Conservation (phyloP, 768 basidiomycete genomes). For the Hemileccinum rubropunctum region DNA sequence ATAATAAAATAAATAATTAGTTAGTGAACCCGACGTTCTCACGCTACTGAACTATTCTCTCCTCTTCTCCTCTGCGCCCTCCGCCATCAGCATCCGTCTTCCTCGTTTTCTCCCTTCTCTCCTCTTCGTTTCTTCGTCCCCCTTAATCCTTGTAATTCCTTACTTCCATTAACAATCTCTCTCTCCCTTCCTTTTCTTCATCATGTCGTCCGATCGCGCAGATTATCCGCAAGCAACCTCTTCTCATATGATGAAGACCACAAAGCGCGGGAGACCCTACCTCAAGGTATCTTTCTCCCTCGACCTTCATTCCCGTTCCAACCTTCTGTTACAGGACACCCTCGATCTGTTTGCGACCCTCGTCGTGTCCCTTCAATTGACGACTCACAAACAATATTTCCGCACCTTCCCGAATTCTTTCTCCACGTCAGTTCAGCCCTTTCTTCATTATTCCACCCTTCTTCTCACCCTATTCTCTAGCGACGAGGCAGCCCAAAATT, state of each 20-base stretch:
- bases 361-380: slow-evolving; percentile 87
- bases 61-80: slow-evolving; percentile 5
- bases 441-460: neutral
- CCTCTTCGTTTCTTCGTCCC: slow-evolving; percentile 25
- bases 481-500: slow-evolving; percentile 91
- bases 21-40: slow-evolving; percentile 17
- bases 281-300: slow-evolving; percentile 61
- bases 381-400: slow-evolving; percentile 94
- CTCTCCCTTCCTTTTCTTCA: slow-evolving; percentile 21
- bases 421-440: slow-evolving; percentile 69
- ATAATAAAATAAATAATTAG: slow-evolving; percentile 25
- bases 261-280: slow-evolving; percentile 91
- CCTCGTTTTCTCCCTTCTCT: slow-evolving; percentile 33
- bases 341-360: slow-evolving; percentile 97
- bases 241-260: slow-evolving; percentile 98
- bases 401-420: slow-evolving; percentile 93
- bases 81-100: slow-evolving; percentile 24
- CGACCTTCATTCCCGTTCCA: slow-evolving; percentile 6
- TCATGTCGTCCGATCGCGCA: slow-evolving; percentile 42
- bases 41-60: slow-evolving; percentile 29
- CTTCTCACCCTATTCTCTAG: slow-evolving; percentile 40
- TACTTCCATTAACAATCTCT: no score
- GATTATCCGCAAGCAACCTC: slow-evolving; percentile 52
- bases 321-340: slow-evolving; percentile 65
- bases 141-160: slow-evolving; percentile 27